Evolutionary conservation across 1,139 yeast genomes (phyloP), one percentile per base, ranked within the genome.

Genomic region (Yamadazyma pseudoaaseri): DNA sequence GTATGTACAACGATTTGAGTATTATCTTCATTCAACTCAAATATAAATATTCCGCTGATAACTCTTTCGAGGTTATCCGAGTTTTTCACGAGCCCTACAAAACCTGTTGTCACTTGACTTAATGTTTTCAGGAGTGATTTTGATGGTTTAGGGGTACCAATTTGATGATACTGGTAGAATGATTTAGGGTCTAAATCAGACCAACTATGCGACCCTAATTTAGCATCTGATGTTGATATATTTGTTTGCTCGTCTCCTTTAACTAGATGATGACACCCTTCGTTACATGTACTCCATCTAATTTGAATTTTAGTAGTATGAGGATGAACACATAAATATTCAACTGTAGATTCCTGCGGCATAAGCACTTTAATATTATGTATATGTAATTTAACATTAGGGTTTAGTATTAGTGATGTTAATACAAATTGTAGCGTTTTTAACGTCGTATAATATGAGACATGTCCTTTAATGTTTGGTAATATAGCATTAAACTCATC

Each of bases 1-100:
- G 89, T 81, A 52, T 86, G 92, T n/a, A 80, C 86, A 20, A 69
- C 37, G 16, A 87, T 76, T 41, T 66, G 53, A 34, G 76, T 71
- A 55, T 85, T 81, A 20, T 68, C 65, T 10, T 66, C 65, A 50
- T 73, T 77, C 41, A 87, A 67, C 48, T 85, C 95, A 53, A 86
- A 86, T 21, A 86, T 76, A 53, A 87, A 86, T 6, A 83, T 62
- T 1, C 96, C 96, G 33, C 76, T 70, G 10, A 81, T 54, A 3
- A 78, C 70, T 27, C 83, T 51, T 37, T 78, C 80, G 16, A 69
- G 47, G 27, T 50, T 54, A 18, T 56, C 48, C 26, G 45, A 50
- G 27, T 59, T 70, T 32, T 60, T 60, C 12, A 54, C 56, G 36
- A 65, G 47, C 4, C 68, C 68, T 15, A 59, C 53, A 26, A 61